phyloP scores from a whole-genome alignment of 2,329 filamentous ascomycete species.

The Cucurbitaria berberidis region DNA sequence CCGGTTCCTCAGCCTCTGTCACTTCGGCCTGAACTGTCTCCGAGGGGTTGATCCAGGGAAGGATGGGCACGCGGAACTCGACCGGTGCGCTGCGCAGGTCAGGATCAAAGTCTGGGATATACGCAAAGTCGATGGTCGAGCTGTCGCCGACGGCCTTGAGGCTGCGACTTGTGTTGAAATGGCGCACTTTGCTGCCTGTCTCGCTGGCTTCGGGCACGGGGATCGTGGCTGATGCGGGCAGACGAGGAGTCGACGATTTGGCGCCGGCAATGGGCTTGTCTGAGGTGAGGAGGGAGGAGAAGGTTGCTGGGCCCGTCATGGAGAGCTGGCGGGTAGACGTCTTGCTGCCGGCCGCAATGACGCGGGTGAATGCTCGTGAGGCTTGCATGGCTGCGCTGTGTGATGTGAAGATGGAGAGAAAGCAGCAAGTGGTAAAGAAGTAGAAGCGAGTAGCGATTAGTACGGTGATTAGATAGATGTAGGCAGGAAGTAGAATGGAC shows the following conservation, averaged over 20 bases:
- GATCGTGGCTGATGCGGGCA: slow-evolving; percentile 52
- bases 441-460: slow-evolving; percentile 1
- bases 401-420: neutral
- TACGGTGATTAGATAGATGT: neutral
- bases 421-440: too few relatives aligned
- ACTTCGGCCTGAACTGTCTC: slow-evolving; percentile 21
- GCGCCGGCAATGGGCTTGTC: slow-evolving; percentile 56
- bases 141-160: slow-evolving; percentile 63
- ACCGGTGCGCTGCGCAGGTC: slow-evolving; percentile 47
- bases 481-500: neutral
- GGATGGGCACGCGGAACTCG: slow-evolving; percentile 57
- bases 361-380: slow-evolving; percentile 15
- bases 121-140: slow-evolving; percentile 69
- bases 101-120: slow-evolving; percentile 60
- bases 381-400: slow-evolving; percentile 10
- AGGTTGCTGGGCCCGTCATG: slow-evolving; percentile 66
- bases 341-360: slow-evolving; percentile 49
- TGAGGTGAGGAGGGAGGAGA: slow-evolving; percentile 56
- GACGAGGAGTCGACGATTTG: slow-evolving; percentile 54
- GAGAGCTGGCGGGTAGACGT: slow-evolving; percentile 59
- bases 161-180: slow-evolving; percentile 67
- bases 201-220: slow-evolving; percentile 41
- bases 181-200: slow-evolving; percentile 50
- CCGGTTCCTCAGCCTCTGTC: slow-evolving; percentile 33
- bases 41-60: slow-evolving; percentile 40